Evolutionary conservation across 2,329 filamentous ascomycete species (phyloP), one percentile per base, ranked within the genome.

Genomic region (Onygenales sp.): DNA sequence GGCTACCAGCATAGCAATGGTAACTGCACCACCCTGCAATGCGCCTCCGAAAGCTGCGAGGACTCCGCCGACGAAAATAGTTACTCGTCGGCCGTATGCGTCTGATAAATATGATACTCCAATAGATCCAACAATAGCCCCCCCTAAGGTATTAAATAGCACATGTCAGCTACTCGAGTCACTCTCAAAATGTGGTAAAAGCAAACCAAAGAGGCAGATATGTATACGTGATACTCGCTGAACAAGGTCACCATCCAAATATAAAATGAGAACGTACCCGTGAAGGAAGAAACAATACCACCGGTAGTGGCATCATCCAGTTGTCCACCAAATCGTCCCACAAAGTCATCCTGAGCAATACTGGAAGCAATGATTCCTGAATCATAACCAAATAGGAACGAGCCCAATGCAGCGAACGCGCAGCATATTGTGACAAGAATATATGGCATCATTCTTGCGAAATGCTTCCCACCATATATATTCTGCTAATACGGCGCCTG

Each of bases 331-430:
- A 72, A 70, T 44, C 57, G 61, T 8, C 52, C 42, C 6, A 62
- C 51, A 46, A 71, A 70, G n/a, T 65, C 63, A 39, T 63, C 53
- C 36, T 70, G 63, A 31, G 63, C 63, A 49, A 70, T 69, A 33
- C 61, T 68, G 0, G 68, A 70, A 17, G 63, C 62, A 51, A 71
- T 70, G 27, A 71, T 65, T 21, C 68, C 68, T 1, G 65, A 63
- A 57, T 77, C 74, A 61, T 77, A 77, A 49, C 74, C 75, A 57
- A 76, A 75, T 11, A 77, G 65, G 52, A 77, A 71, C 39, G 74
- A 74, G 21, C 73, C 75, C 42, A 76, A 65, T 5, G 71, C 70
- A 13, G 72, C 72, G 56, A 76, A 75, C 43, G 67, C 63, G 54
- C 74, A 69, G 54, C 62, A 70, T 34, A 67, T 57, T 13, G 63